A percentile compares a stretch with the other conserved stretches of the same genome.
These are phyloP conservation scores for Grosmannia huntii DNA, from an alignment of 2,329 filamentous ascomycete species.

Conservation along the genomic window DNA sequence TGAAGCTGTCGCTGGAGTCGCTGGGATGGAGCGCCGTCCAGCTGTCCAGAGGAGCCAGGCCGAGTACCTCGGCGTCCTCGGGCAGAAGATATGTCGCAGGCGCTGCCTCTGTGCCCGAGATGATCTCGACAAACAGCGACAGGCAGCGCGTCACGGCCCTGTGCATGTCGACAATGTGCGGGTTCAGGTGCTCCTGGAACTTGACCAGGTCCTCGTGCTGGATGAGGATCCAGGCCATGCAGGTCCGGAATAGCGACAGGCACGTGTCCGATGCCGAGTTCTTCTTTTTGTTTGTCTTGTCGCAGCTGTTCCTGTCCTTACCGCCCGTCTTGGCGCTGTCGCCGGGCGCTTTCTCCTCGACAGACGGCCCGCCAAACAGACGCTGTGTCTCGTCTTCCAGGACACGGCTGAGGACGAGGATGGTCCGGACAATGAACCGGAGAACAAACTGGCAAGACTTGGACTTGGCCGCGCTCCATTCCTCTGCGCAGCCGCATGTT, in stretches of 20 bases:
- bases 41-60: constrained; percentile 27
- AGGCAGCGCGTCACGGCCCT: constrained; percentile 32
- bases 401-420: constrained; percentile 57
- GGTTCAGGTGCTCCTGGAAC: constrained; percentile 31
- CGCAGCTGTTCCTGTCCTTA: constrained; percentile 17
- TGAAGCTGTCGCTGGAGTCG: constrained; percentile 3
- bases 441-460: constrained; percentile 53
- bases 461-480: constrained; percentile 30
- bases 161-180: constrained; percentile 32
- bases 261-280: constrained; percentile 24
- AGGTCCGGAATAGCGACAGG: constrained; percentile 40
- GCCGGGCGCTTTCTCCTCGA: neutral
- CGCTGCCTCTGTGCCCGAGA: constrained; percentile 25
- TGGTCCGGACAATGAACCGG: constrained; percentile 65
- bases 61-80: constrained; percentile 36
- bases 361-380: constrained; percentile 2
- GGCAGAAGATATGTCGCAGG: constrained; percentile 34
- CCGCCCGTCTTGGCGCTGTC: neutral
- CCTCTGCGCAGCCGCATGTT: constrained; percentile 21
- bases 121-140: constrained; percentile 34
- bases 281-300: neutral
- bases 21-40: constrained; percentile 8
- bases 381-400: constrained; percentile 25
- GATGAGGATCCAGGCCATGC: constrained; percentile 39
- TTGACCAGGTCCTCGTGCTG: constrained; percentile 31